phyloP scores from a whole-genome alignment of 1,284 basidiomycete species.

The Cystobasidiaceae sp. region DNA sequence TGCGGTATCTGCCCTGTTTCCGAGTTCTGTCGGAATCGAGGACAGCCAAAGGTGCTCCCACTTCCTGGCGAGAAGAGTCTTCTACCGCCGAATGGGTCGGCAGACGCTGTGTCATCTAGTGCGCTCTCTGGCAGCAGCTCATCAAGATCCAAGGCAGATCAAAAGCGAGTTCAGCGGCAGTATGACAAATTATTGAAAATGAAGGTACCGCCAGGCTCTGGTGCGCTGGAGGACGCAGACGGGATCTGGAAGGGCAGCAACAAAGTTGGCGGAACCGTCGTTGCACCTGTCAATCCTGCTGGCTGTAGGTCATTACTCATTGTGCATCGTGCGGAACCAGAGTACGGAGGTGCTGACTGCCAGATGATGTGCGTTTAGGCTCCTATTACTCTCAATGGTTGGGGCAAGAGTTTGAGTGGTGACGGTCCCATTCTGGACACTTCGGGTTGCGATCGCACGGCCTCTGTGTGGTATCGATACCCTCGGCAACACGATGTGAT shows the following conservation, averaged over 20 bases:
- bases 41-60: slow-evolving; percentile 29
- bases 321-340: neutral
- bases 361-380: neutral
- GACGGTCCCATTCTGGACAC: too few species aligned
- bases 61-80: slow-evolving; percentile 29
- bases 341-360: neutral
- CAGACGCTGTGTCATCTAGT: neutral
- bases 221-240: slow-evolving; percentile 22
- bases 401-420: slow-evolving; percentile 25
- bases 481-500: too few species aligned
- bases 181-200: slow-evolving; percentile 19
- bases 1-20: slow-evolving; percentile 42
- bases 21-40: slow-evolving; percentile 39
- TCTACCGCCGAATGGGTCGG: slow-evolving; percentile 5
- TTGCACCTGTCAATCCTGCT: slow-evolving; percentile 28
- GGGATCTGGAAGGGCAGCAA: slow-evolving; percentile 22
- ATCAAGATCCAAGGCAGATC: neutral
- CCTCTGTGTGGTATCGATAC: too few species aligned
- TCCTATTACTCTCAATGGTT: slow-evolving; percentile 26
- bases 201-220: slow-evolving; percentile 24
- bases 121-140: neutral
- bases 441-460: too few species aligned
- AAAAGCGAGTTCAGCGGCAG: neutral
- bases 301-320: neutral
- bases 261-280: slow-evolving; percentile 29